Percentiles rank a stretch among this genome's conserved stretches.
phyloP scores from a whole-genome alignment of 768 basidiomycete species.

The Omphalotus guepiniiformis region DNA sequence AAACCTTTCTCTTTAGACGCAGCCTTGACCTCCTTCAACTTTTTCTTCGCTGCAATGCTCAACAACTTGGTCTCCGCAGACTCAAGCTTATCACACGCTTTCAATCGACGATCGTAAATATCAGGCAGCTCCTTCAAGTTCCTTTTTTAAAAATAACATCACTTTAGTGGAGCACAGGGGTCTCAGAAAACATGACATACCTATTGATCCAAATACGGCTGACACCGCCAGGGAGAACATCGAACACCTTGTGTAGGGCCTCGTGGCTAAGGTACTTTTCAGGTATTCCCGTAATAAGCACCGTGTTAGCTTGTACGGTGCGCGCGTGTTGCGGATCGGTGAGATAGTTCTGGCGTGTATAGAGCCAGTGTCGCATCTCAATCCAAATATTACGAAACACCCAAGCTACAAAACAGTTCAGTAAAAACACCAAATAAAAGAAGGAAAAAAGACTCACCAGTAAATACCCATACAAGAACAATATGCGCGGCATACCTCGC shows the following conservation, averaged over 20 bases:
- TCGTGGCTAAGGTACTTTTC: conserved; percentile 67
- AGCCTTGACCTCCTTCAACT: conserved; percentile 46
- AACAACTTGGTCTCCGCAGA: conserved; percentile 78
- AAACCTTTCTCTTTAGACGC: conserved; percentile 27
- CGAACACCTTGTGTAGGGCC: conserved; percentile 65
- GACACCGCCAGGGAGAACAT: conserved; percentile 86
- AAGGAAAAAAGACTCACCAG: conserved; percentile 46
- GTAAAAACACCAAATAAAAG: conserved; percentile 1
- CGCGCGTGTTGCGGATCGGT: conserved; percentile 68
- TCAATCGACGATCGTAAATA: conserved; percentile 69
- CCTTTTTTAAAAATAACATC: conserved; percentile 27
- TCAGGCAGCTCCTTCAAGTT: conserved; percentile 86
- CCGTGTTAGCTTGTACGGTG: conserved; percentile 83
- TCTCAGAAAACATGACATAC: conserved; percentile 29
- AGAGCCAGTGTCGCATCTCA: conserved; percentile 81
- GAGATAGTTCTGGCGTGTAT: conserved; percentile 77
- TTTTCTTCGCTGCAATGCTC: conserved; percentile 71
- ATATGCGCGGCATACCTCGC: conserved; percentile 75
- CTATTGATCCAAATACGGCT: conserved; percentile 90
- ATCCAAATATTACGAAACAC: conserved; percentile 74
- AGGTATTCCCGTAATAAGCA: conserved; percentile 90
- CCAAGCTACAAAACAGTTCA: conserved; percentile 52
- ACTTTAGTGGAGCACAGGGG: neutral
- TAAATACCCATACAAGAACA: conserved; percentile 71
- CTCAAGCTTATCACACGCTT: conserved; percentile 78